These are phyloP conservation scores for Epichloe bromicola DNA, from an alignment of 2,329 filamentous ascomycete species.

Conservation along the genomic window DNA sequence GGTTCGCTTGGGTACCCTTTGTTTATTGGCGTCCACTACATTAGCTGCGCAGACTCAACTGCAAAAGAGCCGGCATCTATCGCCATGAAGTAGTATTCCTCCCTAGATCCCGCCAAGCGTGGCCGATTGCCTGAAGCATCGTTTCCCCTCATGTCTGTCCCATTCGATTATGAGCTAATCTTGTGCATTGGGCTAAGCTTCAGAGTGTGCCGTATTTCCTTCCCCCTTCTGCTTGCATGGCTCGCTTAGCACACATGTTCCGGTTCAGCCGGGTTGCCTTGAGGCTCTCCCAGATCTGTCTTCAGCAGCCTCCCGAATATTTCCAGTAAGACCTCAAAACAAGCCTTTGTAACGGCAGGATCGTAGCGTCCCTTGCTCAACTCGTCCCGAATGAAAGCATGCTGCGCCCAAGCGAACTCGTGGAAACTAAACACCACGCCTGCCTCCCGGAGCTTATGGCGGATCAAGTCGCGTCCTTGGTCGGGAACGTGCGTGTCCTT, in stretches of 20 bases:
- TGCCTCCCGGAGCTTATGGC: constrained; percentile 65
- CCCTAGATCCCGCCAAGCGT: background rate
- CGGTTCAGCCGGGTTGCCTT: constrained; percentile 45
- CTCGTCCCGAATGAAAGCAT: constrained; percentile 90
- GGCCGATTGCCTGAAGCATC: no score
- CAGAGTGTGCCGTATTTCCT: no score
- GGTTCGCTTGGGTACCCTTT: background rate
- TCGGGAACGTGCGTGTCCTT: constrained; percentile 83
- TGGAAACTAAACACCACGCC: constrained; percentile 69
- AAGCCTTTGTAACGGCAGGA: constrained; percentile 71
- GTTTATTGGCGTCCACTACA: background rate
- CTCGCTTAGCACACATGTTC: constrained; percentile 55
- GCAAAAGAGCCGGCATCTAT: background rate
- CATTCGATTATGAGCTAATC: background rate
- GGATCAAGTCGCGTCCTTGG: constrained; percentile 69
- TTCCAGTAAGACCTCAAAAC: constrained; percentile 83
- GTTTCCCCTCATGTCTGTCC: no score
- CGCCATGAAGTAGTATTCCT: background rate
- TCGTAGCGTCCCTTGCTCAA: constrained; percentile 90
- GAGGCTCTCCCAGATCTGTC: constrained; percentile 60
- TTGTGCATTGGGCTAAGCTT: no score
- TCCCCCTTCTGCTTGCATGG: no score
- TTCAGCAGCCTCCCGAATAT: constrained; percentile 68
- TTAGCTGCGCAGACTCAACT: background rate
- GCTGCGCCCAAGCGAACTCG: constrained; percentile 87